Evolutionary conservation across 2,329 filamentous ascomycete genomes (phyloP).

Genomic region (Penicillium occitanis): DNA sequence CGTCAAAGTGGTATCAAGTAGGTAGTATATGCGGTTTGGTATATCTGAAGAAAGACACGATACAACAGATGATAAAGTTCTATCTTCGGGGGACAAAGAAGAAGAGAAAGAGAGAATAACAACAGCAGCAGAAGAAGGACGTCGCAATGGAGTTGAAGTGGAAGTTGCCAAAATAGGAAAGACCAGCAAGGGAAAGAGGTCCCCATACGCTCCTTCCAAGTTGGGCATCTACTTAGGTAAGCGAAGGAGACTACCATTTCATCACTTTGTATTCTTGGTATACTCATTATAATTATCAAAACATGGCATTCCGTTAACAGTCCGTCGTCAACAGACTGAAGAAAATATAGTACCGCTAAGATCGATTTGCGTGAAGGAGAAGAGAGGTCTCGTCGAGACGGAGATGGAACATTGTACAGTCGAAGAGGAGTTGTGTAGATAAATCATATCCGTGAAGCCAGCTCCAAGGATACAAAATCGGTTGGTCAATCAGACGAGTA

Average conservation of each 20-base stretch:
- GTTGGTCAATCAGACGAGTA: background rate
- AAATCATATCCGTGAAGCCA: conserved; percentile 19
- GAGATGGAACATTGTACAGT: conserved; percentile 15
- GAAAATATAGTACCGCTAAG: conserved; percentile 4
- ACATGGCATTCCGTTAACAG: conserved; percentile 1
- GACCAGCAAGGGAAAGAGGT: background rate
- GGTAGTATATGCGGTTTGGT: conserved; percentile 13
- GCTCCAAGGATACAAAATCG: conserved; percentile 6
- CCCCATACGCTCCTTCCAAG: conserved; percentile 3
- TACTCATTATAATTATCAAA: conserved; percentile 16
- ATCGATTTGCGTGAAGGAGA: conserved; percentile 10
- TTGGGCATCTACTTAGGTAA: background rate
- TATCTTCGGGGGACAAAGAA: background rate
- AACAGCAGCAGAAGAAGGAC: background rate
- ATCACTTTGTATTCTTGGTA: conserved; percentile 5
- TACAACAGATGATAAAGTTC: conserved; percentile 13
- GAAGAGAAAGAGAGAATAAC: background rate
- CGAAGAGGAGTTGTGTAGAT: conserved; percentile 5
- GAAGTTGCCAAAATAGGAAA: background rate
- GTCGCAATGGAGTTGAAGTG: background rate
- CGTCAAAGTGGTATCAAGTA: conserved; percentile 8
- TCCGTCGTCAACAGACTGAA: background rate
- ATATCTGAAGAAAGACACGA: conserved; percentile 17
- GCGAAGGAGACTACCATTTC: background rate
- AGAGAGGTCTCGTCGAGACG: background rate